Evolutionary conservation across 2,329 filamentous ascomycete species (phyloP), one percentile per base, ranked within the genome.

Genomic region (Colletotrichum filicis): DNA sequence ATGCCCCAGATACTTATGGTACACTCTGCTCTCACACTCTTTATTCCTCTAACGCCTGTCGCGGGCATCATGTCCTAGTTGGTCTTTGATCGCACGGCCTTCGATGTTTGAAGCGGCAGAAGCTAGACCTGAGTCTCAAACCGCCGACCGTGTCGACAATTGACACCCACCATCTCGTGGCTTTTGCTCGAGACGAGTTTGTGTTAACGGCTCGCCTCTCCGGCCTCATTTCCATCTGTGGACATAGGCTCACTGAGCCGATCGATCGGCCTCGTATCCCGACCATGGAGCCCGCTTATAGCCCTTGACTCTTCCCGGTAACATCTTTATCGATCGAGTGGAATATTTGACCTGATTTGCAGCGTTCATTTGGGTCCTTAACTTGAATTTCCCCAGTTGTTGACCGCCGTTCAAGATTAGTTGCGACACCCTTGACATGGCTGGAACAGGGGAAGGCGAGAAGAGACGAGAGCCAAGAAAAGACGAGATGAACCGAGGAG

Each of bases 121-220:
- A 37, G 66, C 70, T 71, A 57, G 60, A 61, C 71, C 71, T 73
- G 71, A 71, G 52, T 66, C 60, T 73, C 60, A 70, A 73, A 73
- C 70, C 46, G 66, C 66, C 66, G 49, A 61, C 61, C 58, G 56
- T 30, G 28, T 71, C 66, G 56, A 12, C 56, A 46, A 22, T 52
- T 35, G 19, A 66, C 66, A 32, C 59, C 32, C 60, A 30, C 56
- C 60, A 46, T 70, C 66, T 66, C 35, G 60, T 57, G 56, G 56
- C 35, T 46, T 35, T 42, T 61, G 60, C 35, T 46, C 28, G 63
- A 61, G 35, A 37, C 30, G 55, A 73, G 42, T 60, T 70, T 49
- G 22, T 67, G 61, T 71, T 61, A 16, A 61, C 35, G 46, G 55
- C 70, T 70, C 53, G 35, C 66, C 49, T 69, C 46, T 64, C 66